A percentile compares a stretch with the other conserved stretches of the same genome.
Conservation (phyloP, 75 land plant species). For the Pinus tabuliformis region DNA sequence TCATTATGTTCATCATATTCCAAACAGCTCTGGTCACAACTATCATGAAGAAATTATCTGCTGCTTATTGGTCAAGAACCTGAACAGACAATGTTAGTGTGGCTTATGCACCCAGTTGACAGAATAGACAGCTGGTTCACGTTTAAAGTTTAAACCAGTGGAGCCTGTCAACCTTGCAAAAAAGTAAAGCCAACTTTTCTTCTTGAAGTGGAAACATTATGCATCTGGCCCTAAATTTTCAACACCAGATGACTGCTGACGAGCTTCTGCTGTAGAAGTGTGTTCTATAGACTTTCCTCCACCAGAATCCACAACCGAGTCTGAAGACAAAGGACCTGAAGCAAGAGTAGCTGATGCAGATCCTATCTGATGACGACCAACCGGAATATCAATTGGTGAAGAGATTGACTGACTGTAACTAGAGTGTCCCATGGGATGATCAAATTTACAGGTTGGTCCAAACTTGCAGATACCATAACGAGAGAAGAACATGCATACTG, state of each 20-base stretch:
- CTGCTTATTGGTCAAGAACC: not conserved
- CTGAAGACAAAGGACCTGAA: constrained; percentile 33
- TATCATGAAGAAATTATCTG: constrained; percentile 1
- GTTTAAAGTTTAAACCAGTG: not conserved
- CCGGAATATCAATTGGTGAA: constrained; percentile 42
- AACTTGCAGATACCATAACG: constrained; percentile 98
- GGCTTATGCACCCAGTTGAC: constrained; percentile 8
- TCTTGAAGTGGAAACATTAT: constrained; percentile 9
- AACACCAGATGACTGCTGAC: constrained; percentile 45
- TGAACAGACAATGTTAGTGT: constrained; percentile 9
- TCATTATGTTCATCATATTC: not conserved
- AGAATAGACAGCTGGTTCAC: not conserved
- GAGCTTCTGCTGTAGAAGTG: constrained; percentile 35
- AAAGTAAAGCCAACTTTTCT: constrained; percentile 9
- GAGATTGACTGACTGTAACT: constrained; percentile 26
- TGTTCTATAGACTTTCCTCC: constrained; percentile 22
- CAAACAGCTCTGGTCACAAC: not conserved
- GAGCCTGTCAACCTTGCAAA: constrained; percentile 5
- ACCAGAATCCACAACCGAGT: constrained; percentile 38
- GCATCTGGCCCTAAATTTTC: constrained; percentile 39
- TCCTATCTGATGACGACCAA: constrained; percentile 33
- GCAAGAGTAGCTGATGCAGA: constrained; percentile 39
- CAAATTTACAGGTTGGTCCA: constrained; percentile 98
- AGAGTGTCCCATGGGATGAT: constrained; percentile 66
- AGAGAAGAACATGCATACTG: constrained; percentile 80